phyloP scores from a whole-genome alignment of 2,329 filamentous ascomycete genomes.

The Chalaropsis ovoidea region DNA sequence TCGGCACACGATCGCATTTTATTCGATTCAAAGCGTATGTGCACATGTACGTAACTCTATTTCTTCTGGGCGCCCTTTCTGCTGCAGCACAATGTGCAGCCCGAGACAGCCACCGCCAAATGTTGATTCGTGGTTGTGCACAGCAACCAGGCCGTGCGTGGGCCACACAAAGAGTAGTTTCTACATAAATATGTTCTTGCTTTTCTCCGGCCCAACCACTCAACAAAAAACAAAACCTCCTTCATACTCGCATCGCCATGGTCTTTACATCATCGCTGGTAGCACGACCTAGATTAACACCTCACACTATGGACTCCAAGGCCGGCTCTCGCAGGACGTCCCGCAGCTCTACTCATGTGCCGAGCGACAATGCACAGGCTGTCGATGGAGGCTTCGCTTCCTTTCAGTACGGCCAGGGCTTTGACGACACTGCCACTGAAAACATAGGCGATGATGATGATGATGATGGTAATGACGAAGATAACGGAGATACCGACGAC shows the following conservation, averaged over 20 bases:
- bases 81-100: too few relatives aligned
- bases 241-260: conserved; percentile 3
- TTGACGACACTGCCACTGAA: neutral
- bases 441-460: neutral
- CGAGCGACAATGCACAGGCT: neutral
- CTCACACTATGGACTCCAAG: neutral
- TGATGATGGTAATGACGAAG: neutral
- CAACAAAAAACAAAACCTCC: neutral
- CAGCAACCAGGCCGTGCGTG: neutral
- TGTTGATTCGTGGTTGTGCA: neutral
- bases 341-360: neutral
- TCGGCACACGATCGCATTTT: too few relatives aligned
- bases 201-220: neutral
- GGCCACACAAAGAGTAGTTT: neutral
- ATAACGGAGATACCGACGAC: neutral
- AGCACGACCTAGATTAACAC: neutral
- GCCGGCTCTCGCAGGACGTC: neutral
- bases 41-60: too few relatives aligned
- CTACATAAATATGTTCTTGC: neutral
- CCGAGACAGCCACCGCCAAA: too few relatives aligned
- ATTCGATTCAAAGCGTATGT: too few relatives aligned
- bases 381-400: neutral
- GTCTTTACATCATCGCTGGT: neutral
- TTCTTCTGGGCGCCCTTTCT: too few relatives aligned
- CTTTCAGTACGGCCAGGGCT: neutral